phyloP scores from a whole-genome alignment of 768 basidiomycete species.

The Lactarius trivialis region DNA sequence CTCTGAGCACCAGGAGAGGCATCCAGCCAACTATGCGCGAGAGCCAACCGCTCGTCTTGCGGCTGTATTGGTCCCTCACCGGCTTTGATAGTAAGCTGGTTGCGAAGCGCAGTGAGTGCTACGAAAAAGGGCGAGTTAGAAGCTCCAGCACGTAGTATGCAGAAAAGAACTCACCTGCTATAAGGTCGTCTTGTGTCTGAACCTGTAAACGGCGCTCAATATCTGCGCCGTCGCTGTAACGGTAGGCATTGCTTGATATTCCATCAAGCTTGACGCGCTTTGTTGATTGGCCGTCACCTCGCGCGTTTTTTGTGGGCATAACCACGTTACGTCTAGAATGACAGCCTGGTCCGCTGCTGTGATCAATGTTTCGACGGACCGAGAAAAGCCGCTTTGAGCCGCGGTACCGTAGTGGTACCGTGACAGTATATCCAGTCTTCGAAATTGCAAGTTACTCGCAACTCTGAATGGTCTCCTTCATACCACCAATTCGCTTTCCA shows the following conservation, averaged over 20 bases:
- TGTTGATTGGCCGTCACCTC: conserved; percentile 10
- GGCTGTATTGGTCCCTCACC: conserved; percentile 43
- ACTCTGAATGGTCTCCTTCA: no score
- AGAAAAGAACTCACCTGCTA: conserved; percentile 19
- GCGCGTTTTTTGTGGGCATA: conserved; percentile 5
- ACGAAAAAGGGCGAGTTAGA: background rate
- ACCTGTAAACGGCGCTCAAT: conserved; percentile 17
- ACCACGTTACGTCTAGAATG: background rate
- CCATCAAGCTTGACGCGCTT: conserved; percentile 27
- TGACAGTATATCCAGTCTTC: no score
- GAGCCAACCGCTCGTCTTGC: conserved; percentile 52
- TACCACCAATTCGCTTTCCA: background rate
- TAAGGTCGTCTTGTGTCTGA: conserved; percentile 23
- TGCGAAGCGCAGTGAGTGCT: conserved; percentile 51
- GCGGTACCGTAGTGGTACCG: no score
- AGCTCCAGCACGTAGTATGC: background rate
- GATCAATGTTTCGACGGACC: background rate
- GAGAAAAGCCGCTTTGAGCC: background rate
- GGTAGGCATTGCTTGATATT: conserved; percentile 1
- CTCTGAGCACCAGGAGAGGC: conserved; percentile 49
- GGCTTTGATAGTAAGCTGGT: conserved; percentile 50
- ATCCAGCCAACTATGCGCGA: conserved; percentile 60
- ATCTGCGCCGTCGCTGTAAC: conserved; percentile 13
- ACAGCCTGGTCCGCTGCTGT: background rate
- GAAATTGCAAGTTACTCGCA: no score